Base-by-base conservation (phyloP, 2,329 filamentous ascomycete species). In the Penicillium concentricum region DNA sequence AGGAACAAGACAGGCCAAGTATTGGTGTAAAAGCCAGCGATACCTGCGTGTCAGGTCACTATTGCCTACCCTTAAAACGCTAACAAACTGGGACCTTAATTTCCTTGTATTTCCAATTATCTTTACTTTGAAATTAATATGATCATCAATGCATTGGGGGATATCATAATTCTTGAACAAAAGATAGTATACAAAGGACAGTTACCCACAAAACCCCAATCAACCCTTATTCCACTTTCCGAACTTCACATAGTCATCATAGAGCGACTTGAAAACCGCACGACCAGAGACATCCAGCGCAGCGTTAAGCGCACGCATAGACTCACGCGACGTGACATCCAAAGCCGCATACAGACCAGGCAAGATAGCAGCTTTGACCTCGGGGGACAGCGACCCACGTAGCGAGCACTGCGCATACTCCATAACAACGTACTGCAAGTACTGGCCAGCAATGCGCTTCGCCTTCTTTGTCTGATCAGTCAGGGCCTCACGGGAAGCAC, bases 381-480 rank as follows among this genome's bases (percentile, higher is more conserved):
- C 78, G 0, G 81, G 76, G 2, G 70, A 69, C n/a, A 85, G 67
- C 15, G 79, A 73, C 4, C 77, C 77, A 28, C 76, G 74, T 24
- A 88, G 73, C 47, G 82, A 80, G 59, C 77, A 80, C 34, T 77
- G 71, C 48, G 82, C 81, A 67, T 84, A 88, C 35, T 81, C 77
- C 66, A 82, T 81, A 3, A 87, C 73, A 18, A 87, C 69, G 46
- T 84, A 81, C 58, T 82, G 82, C 15, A 86, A 71, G 66, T 84
- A 82, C 61, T 84, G 80, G 0, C 82, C 82, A 0, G 83, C 81
- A 54, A 82, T 79, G 30, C 81, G 79, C 61, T 83, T 81, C 8
- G 84, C 82, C 55, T 82, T 83, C 63, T 84, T 84, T 13, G 83
- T 82, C 56, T 83, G 80, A 60, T 87, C 85, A 26, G 81, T 81